Evolutionary conservation across 2,329 filamentous ascomycete genomes (phyloP), one percentile per base, ranked within the genome.

Genomic region (Pyrenochaeta sp.): DNA sequence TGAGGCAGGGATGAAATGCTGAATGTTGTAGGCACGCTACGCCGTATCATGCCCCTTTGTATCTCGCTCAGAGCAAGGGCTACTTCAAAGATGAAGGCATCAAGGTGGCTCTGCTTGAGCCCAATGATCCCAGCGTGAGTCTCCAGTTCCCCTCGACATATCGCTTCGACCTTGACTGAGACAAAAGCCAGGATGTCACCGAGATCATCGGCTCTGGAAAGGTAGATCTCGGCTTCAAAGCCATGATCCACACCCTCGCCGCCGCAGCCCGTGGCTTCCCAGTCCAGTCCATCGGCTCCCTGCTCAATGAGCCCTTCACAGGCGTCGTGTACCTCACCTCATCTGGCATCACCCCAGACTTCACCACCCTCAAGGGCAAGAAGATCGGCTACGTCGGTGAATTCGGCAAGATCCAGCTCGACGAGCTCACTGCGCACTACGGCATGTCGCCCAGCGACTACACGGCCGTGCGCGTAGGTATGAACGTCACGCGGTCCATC

Each of bases 381-480:
- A 86, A 85, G 25, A 92, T 92, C 73, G 90, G 90, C 73, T 92
- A 92, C 66, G 90, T 92, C 55, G 90, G 90, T 68, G 90, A 92
- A 75, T 92, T 92, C 63, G 90, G 90, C 78, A 93, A 87, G 76
- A 92, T 92, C 74, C 90, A 92, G 80, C 92, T 93, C 66, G 91
- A 93, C 74, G 91, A 93, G 74, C 85, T 93, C 61, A 92, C 90
- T 48, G 87, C 87, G 45, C 86, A 92, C 83, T 92, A 92, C 74
- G 89, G 89, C 73, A 91, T 92, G 86, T 83, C 85, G 1, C 86
- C 90, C 0, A 78, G 81, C 5, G 90, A 92, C 80, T 92, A 93
- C 82, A 91, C 88, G 0, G 90, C 90, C 36, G 84, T 93, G 7
- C 89, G 90, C 56, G 92, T 90, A 73, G 91, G 90, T 62, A 93